Percentiles rank a stretch among this genome's conserved stretches.
Evolutionary conservation across 805 yeast species (phyloP).

Genomic region (Ogataea methanolica): DNA sequence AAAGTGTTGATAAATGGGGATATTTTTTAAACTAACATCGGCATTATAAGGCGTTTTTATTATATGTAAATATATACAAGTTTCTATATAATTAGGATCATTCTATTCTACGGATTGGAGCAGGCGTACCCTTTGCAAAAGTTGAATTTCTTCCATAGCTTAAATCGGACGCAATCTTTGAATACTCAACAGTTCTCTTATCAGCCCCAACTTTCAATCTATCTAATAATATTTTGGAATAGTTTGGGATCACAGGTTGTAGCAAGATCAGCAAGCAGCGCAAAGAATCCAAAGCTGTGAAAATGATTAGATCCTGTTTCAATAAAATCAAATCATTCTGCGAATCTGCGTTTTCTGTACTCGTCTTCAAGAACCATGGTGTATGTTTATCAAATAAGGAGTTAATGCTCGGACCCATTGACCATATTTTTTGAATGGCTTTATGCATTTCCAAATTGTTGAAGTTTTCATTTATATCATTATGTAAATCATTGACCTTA

Average conservation of each 20-base stretch:
- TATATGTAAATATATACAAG: neutral
- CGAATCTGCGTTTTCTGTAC: conserved; percentile 12
- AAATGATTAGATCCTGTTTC: conserved; percentile 52
- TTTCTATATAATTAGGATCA: neutral
- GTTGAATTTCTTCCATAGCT: conserved; percentile 50
- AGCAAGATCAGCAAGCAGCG: conserved; percentile 64
- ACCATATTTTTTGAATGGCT: conserved; percentile 59
- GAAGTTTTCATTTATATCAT: conserved; percentile 40
- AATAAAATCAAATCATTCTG: conserved; percentile 5
- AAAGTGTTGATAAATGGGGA: no score
- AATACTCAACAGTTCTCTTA: conserved; percentile 39
- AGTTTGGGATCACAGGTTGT: conserved; percentile 68
- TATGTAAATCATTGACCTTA: conserved; percentile 32
- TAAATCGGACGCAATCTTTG: conserved; percentile 53
- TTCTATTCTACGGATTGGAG: conserved; percentile 28
- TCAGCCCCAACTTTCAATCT: conserved; percentile 49
- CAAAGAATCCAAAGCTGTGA: conserved; percentile 63
- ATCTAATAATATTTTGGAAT: conserved; percentile 54
- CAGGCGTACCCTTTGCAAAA: conserved; percentile 29
- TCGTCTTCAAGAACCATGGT: conserved; percentile 64
- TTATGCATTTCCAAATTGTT: conserved; percentile 45
- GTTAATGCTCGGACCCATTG: conserved; percentile 55
- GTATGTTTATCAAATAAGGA: conserved; percentile 59
- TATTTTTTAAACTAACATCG: no score
- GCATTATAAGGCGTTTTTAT: neutral